These are phyloP conservation scores for Volvariella volvacea DNA, from an alignment of 1,284 basidiomycete genomes.

Conservation along the genomic window DNA sequence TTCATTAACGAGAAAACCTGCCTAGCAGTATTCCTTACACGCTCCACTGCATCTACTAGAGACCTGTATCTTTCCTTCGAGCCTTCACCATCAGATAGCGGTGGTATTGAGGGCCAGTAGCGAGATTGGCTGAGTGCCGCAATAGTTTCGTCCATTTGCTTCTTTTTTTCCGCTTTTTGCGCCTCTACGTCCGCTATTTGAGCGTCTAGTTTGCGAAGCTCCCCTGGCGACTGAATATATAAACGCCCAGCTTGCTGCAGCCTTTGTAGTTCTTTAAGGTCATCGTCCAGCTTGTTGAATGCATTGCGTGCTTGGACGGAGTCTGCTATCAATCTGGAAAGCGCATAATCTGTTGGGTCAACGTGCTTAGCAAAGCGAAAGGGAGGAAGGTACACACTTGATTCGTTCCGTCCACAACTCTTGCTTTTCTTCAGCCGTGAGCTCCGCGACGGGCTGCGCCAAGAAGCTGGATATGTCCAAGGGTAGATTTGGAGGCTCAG, in stretches of 20 bases:
- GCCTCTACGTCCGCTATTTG: slow-evolving; percentile 2
- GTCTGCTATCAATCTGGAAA: slow-evolving; percentile 4
- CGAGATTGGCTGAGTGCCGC: not conserved
- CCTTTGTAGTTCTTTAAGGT: not conserved
- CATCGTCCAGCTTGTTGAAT: slow-evolving; percentile 2
- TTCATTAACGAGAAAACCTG: not conserved
- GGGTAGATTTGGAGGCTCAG: slow-evolving; percentile 3
- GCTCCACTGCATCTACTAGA: not conserved
- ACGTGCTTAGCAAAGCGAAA: not conserved
- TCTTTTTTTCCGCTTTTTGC: slow-evolving; percentile 4
- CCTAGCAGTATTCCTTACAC: not conserved
- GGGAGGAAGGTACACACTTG: slow-evolving; percentile 4
- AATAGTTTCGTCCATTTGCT: not conserved
- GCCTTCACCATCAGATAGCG: too few relatives aligned
- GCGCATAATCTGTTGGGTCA: not conserved
- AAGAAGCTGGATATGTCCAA: not conserved
- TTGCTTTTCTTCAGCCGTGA: slow-evolving; percentile 7
- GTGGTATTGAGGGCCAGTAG: slow-evolving; percentile 5
- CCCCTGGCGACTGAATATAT: not conserved
- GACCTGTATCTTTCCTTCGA: too few relatives aligned
- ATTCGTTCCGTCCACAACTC: slow-evolving; percentile 9
- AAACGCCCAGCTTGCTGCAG: not conserved
- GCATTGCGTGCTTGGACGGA: slow-evolving; percentile 2
- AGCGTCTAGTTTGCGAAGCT: not conserved
- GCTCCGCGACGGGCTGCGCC: slow-evolving; percentile 1